Evolutionary conservation across 371 early-diverging fungal genomes (phyloP).

Genomic region (Mortierella sp.): DNA sequence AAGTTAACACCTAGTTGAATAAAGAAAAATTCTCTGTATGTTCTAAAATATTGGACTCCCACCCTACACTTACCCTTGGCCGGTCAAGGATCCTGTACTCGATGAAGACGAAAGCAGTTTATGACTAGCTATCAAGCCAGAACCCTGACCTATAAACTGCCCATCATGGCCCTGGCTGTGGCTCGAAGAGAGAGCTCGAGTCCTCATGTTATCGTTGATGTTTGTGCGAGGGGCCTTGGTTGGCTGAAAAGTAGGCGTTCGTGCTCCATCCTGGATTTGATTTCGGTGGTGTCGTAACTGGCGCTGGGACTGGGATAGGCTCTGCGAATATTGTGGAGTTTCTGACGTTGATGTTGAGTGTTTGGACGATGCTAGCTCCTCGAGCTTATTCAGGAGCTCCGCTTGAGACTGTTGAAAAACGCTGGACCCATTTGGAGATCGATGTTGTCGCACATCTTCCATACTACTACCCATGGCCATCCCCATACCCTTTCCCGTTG

Average conservation of each 20-base stretch:
- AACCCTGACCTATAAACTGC: too few species aligned
- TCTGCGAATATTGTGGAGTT: neutral
- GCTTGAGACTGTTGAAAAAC: constrained; percentile 39
- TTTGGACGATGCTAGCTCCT: constrained; percentile 25
- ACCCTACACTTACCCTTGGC: too few species aligned
- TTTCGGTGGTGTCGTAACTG: neutral
- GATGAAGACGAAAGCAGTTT: too few species aligned
- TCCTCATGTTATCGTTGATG: neutral
- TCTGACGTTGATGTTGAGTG: neutral
- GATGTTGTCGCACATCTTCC: neutral
- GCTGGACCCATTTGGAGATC: neutral
- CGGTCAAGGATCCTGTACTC: too few species aligned
- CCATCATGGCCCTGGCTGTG: too few species aligned
- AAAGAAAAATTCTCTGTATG: too few species aligned
- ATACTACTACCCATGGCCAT: constrained; percentile 11
- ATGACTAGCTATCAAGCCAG: too few species aligned
- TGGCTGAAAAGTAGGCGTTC: neutral
- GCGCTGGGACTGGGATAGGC: neutral
- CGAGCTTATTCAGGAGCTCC: constrained; percentile 37
- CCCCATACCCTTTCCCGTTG: constrained; percentile 12
- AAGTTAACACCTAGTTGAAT: too few species aligned
- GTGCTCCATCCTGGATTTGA: too few species aligned
- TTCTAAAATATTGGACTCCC: too few species aligned
- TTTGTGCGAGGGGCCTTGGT: neutral
- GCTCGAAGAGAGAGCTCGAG: neutral